These are phyloP conservation scores for Backusella sp. DNA, from an alignment of 192 early-diverging fungal genomes.

Conservation along the genomic window DNA sequence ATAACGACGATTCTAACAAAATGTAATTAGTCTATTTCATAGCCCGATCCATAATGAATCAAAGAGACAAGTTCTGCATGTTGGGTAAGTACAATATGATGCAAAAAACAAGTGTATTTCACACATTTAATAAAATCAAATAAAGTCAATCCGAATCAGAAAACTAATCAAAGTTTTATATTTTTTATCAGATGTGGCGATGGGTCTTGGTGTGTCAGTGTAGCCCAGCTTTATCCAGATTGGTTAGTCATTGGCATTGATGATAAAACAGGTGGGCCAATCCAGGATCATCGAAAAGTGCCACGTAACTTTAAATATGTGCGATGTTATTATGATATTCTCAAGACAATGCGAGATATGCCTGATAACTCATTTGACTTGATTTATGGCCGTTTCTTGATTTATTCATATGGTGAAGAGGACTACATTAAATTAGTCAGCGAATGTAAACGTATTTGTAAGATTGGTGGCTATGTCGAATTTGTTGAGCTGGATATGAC, in stretches of 20 bases:
- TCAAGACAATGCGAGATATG: slow-evolving; percentile 9
- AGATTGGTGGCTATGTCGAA: slow-evolving; percentile 30
- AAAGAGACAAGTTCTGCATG: slow-evolving; percentile 22
- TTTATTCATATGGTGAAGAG: slow-evolving; percentile 10
- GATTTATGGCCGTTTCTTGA: slow-evolving; percentile 16
- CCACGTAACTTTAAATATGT: slow-evolving; percentile 22
- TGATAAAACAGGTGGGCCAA: slow-evolving; percentile 12
- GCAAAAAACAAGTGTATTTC: not conserved
- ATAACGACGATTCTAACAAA: slow-evolving; percentile 16
- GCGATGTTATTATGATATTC: slow-evolving; percentile 13
- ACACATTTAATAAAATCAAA: not conserved
- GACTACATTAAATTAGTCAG: slow-evolving; percentile 11
- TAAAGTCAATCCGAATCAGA: not conserved
- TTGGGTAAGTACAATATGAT: slow-evolving; percentile 16
- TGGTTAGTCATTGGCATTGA: slow-evolving; percentile 20
- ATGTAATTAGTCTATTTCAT: slow-evolving; percentile 3
- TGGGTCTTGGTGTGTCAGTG: slow-evolving; percentile 16
- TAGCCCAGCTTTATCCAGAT: slow-evolving; percentile 1
- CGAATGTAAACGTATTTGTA: slow-evolving; percentile 26
- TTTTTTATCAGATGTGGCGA: slow-evolving; percentile 21
- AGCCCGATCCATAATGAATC: slow-evolving; percentile 10
- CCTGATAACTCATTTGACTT: slow-evolving; percentile 24
- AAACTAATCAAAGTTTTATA: not conserved
- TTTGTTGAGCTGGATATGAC: slow-evolving; percentile 31
- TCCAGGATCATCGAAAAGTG: not conserved